Percentiles rank a stretch among this genome's conserved stretches.
These are phyloP conservation scores for Fusarium falciforme DNA, from an alignment of 2,329 filamentous ascomycete species.

Conservation along the genomic window DNA sequence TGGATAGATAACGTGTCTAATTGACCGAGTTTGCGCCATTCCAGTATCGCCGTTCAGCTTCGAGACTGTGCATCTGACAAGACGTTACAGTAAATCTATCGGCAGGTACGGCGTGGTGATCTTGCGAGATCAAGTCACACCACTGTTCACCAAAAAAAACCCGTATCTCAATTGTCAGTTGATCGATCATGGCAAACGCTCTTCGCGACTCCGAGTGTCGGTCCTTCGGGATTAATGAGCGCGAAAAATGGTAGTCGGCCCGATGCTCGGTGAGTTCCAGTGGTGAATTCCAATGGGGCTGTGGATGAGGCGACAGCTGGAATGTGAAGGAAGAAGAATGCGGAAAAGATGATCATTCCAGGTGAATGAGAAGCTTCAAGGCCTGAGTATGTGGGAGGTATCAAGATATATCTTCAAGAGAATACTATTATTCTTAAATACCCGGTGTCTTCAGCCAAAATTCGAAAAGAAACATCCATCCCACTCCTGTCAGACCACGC, in stretches of 20 bases:
- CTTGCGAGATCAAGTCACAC: not conserved
- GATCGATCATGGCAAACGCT: not conserved
- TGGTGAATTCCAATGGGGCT: not conserved
- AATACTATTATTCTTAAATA: not conserved
- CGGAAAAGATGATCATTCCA: not conserved
- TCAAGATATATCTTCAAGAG: not conserved
- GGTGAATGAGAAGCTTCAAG: not conserved
- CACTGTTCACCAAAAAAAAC: not conserved
- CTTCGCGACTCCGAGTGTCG: not conserved
- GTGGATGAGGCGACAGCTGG: not conserved
- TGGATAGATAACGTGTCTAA: not conserved
- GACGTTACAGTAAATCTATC: not conserved
- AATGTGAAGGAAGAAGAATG: not conserved
- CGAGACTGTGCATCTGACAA: not conserved
- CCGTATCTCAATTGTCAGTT: not conserved
- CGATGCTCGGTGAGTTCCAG: not conserved
- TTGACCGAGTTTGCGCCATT: slow-evolving; percentile 1
- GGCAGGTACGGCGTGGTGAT: not conserved
- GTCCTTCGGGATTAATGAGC: not conserved
- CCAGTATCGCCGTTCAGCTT: not conserved
- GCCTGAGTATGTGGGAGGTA: not conserved
- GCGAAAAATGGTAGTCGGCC: not conserved
- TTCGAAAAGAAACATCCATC: not conserved
- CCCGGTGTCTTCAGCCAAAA: not conserved
- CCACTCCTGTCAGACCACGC: not conserved